A percentile compares a stretch with the other conserved stretches of the same genome.
Evolutionary conservation across 352 stramenopile species (phyloP).

Genomic region (Phytophthora foliorum): DNA sequence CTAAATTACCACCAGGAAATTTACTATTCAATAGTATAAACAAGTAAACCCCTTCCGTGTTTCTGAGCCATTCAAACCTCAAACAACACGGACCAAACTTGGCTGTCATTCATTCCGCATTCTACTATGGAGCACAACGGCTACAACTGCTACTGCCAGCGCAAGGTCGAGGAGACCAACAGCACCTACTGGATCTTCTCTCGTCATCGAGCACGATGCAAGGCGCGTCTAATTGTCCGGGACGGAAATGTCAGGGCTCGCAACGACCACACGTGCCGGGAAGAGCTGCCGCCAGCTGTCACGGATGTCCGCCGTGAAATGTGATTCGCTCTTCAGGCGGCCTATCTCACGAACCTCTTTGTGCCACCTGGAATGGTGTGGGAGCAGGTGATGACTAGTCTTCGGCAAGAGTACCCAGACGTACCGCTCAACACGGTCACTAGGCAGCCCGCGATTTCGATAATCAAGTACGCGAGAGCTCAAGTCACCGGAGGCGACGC

Average conservation of each 20-base stretch:
- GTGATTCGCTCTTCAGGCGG: background rate
- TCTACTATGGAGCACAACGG: constrained; percentile 16
- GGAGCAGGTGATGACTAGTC: constrained; percentile 1
- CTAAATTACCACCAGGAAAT: background rate
- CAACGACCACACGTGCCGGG: constrained; percentile 14
- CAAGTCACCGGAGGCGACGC: constrained; percentile 9
- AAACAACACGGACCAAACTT: background rate
- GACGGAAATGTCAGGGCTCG: background rate
- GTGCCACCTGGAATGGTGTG: constrained; percentile 6
- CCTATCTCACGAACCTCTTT: background rate
- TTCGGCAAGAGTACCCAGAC: background rate
- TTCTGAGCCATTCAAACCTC: background rate
- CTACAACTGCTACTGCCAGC: constrained; percentile 15
- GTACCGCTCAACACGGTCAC: background rate
- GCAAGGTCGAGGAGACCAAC: constrained; percentile 7
- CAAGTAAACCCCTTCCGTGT: background rate
- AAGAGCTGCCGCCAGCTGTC: background rate
- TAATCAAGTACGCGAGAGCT: constrained; percentile 15
- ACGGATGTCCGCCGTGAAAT: constrained; percentile 11
- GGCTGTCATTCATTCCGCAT: background rate
- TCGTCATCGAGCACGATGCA: background rate
- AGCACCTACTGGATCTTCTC: constrained; percentile 5
- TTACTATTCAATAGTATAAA: background rate
- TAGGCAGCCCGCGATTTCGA: background rate
- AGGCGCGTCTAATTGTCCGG: constrained; percentile 11